Conservation (phyloP, 345 rosid species). For the Eucalyptus tenuipes region DNA sequence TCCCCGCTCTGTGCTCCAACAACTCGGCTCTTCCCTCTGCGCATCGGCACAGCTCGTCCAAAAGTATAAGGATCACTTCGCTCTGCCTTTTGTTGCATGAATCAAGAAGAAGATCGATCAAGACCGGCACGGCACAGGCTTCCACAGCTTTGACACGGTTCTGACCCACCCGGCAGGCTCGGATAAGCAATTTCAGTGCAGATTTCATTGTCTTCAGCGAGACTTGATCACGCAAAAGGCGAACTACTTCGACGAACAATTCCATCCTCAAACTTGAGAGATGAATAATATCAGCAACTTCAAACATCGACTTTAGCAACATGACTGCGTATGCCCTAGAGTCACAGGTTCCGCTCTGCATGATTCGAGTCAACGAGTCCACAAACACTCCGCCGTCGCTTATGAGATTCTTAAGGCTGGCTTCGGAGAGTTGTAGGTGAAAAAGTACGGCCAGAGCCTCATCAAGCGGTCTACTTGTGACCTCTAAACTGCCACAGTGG, state of each 20-base stretch:
- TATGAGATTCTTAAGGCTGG: constrained; percentile 38
- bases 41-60: constrained; percentile 48
- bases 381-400: constrained; percentile 30
- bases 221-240: constrained; percentile 33
- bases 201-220: constrained; percentile 54
- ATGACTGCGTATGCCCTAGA: constrained; percentile 37
- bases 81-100: constrained; percentile 24
- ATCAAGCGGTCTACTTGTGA: constrained; percentile 12
- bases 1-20: constrained; percentile 43
- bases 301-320: constrained; percentile 24
- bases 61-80: constrained; percentile 37
- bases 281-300: constrained; percentile 48
- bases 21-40: constrained; percentile 80
- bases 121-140: constrained; percentile 34
- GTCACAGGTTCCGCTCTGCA: constrained; percentile 29
- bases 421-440: constrained; percentile 51
- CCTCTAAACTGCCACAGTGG: constrained; percentile 9
- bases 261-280: constrained; percentile 15
- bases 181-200: constrained; percentile 32
- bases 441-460: constrained; percentile 60
- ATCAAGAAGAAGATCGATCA: constrained; percentile 64
- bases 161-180: constrained; percentile 47
- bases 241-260: constrained; percentile 37
- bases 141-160: constrained; percentile 59
- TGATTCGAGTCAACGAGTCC: constrained; percentile 32